Conservation (phyloP, 768 basidiomycete genomes). For the Calvatia gigantea region DNA sequence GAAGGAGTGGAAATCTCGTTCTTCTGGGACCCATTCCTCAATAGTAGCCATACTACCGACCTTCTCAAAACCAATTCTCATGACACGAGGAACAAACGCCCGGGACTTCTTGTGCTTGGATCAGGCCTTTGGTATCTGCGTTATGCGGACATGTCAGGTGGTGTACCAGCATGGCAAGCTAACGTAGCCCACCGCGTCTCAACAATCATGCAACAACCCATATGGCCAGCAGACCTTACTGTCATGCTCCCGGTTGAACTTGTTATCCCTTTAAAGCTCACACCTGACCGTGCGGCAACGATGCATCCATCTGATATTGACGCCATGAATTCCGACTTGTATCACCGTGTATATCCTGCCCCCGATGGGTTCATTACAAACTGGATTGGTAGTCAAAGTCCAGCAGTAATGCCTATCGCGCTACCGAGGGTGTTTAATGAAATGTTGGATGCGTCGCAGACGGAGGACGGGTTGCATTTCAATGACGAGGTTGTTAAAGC, state of each 20-base stretch:
- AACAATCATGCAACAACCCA: constrained; percentile 32
- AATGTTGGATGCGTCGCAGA: constrained; percentile 70
- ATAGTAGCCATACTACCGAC: constrained; percentile 51
- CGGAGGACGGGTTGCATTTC: constrained; percentile 85
- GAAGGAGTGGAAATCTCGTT: constrained; percentile 54
- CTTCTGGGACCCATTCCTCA: constrained; percentile 88
- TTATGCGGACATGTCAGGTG: constrained; percentile 67
- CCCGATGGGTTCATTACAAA: not conserved
- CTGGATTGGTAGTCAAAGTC: not conserved
- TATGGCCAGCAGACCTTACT: constrained; percentile 60
- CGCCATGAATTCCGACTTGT: constrained; percentile 87
- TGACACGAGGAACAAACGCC: constrained; percentile 7
- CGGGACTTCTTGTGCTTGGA: constrained; percentile 77
- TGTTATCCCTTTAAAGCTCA: constrained; percentile 63
- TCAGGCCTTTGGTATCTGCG: constrained; percentile 90
- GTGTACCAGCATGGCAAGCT: constrained; percentile 73
- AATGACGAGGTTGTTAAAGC: constrained; percentile 53
- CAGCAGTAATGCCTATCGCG: constrained; percentile 35
- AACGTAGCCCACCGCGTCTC: constrained; percentile 67
- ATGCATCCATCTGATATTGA: constrained; percentile 81
- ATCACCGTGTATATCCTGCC: constrained; percentile 54
- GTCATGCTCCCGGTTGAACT: constrained; percentile 79
- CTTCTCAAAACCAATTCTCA: constrained; percentile 27
- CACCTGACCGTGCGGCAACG: constrained; percentile 55
- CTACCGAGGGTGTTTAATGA: constrained; percentile 80